Percentiles rank a stretch among this genome's conserved stretches.
Conservation (phyloP, 768 basidiomycete species). For the Lentinula guzmanii region DNA sequence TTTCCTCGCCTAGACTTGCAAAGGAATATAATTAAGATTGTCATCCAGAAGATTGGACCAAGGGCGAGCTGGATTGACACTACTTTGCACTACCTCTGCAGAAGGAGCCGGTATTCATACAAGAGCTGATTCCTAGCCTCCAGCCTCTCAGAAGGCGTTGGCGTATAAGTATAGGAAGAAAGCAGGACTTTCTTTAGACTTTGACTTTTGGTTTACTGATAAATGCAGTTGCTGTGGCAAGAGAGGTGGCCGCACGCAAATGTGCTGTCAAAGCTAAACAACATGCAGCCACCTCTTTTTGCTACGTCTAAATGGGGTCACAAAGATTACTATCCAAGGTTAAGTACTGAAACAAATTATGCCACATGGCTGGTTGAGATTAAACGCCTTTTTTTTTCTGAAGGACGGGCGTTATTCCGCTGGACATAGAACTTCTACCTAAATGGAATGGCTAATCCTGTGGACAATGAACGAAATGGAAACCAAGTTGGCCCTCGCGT, state of each 20-base stretch:
- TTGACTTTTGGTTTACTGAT: conserved; percentile 50
- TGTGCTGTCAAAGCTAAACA: background rate
- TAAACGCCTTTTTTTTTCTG: too few species aligned
- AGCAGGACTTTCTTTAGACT: conserved; percentile 40
- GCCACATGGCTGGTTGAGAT: too few species aligned
- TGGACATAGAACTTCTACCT: too few species aligned
- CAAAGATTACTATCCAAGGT: conserved; percentile 29
- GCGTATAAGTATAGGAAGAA: conserved; percentile 39
- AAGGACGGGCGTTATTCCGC: too few species aligned
- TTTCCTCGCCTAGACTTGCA: too few species aligned
- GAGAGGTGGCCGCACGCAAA: too few species aligned
- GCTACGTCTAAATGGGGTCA: conserved; percentile 29
- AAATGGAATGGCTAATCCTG: background rate
- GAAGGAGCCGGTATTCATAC: conserved; percentile 34
- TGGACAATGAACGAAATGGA: background rate
- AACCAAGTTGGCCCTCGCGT: background rate
- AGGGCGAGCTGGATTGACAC: conserved; percentile 25
- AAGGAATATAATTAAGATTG: background rate
- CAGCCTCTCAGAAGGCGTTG: conserved; percentile 24
- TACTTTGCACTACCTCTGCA: conserved; percentile 25
- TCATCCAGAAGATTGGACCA: conserved; percentile 37
- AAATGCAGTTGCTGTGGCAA: conserved; percentile 15
- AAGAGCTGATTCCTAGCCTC: conserved; percentile 27
- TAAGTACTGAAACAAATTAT: conserved; percentile 22
- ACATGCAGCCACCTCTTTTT: background rate